Evolutionary conservation across 2,329 filamentous ascomycete species (phyloP).

Genomic region (Pleurostoma richardsiae): DNA sequence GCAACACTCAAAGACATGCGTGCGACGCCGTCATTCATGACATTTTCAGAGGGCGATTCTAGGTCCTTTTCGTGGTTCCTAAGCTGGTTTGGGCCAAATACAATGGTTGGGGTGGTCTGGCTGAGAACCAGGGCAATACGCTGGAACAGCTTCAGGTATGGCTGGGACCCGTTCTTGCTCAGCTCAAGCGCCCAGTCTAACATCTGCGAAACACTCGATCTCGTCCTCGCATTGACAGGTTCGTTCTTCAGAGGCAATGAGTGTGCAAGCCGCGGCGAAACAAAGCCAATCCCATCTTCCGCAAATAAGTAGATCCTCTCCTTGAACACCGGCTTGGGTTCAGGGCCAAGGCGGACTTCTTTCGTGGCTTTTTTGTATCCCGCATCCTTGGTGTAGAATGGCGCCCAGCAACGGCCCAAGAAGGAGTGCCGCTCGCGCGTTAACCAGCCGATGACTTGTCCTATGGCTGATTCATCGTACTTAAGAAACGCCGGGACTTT

Average conservation of each 20-base stretch:
- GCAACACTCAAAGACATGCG: conserved; percentile 59
- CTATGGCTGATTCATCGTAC: conserved; percentile 21
- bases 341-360: conserved; percentile 22
- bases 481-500: conserved; percentile 20
- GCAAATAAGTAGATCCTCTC: conserved; percentile 52
- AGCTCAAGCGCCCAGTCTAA: conserved; percentile 49
- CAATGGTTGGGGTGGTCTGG: conserved; percentile 39
- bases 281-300: conserved; percentile 40
- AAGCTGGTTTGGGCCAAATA: conserved; percentile 43
- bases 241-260: conserved; percentile 16
- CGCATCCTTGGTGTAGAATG: conserved; percentile 37
- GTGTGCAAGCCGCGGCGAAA: neutral
- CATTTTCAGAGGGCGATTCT: conserved; percentile 29
- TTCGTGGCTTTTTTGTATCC: conserved; percentile 30
- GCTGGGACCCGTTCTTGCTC: conserved; percentile 36
- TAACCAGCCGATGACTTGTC: conserved; percentile 36
- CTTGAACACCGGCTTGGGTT: conserved; percentile 23
- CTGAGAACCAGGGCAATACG: conserved; percentile 53
- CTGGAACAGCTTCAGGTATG: conserved; percentile 52
- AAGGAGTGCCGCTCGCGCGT: conserved; percentile 31
- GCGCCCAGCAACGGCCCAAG: conserved; percentile 39
- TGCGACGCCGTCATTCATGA: conserved; percentile 65
- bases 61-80: conserved; percentile 28
- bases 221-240: conserved; percentile 17
- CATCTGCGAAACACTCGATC: conserved; percentile 33